Base-by-base conservation (phyloP, 2,329 filamentous ascomycete species). In the Verticillium zaregamsianum region DNA sequence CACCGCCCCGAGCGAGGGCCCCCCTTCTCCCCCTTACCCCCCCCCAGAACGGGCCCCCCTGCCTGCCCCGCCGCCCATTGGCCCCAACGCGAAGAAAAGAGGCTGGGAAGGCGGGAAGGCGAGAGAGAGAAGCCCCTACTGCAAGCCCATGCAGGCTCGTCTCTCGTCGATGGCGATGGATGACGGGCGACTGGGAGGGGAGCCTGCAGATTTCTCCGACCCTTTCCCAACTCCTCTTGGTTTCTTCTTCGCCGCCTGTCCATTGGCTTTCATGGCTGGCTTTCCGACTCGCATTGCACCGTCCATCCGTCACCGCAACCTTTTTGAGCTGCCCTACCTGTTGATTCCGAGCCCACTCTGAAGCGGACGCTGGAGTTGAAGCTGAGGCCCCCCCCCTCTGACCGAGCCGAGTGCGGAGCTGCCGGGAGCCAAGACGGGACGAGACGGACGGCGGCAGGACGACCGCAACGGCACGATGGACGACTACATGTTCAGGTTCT, bases 401-500 rank as follows among this genome's bases (percentile, higher is more conserved):
- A 33, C 55, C 15, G 31, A 20, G 55, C 9, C 14, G 55, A n/a
- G 31, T 20, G 55, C 28, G 32, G 31, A 35, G 32, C 17, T n/a
- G n/a, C 23, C 25, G 58, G 49, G 23, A 54, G 40, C 17, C 17
- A 59, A 49, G 58, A 17, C 39, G 40, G 25, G 31, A 54, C 31
- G 28, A 28, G 39, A 32, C 25, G 11, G 25, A 17, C 14, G 23
- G n/a, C 25, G 28, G 14, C 28, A 55, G 52, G 14, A 28, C 52
- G 14, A 25, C 25, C 67, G 54, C 59, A 63, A 28, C 65, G n/a
- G 57, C 61, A 70, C 63, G 31, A 86, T 87, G 84, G 84, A 87
- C 70, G 81, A 86, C 67, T 86, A 85, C 69, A 79, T 86, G 72
- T 86, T 86, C 66, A 74, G 76, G 64, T 66, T 72, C 35, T 79